Conservation (phyloP, 2,329 filamentous ascomycete species). For the Diaporthe longicolla region DNA sequence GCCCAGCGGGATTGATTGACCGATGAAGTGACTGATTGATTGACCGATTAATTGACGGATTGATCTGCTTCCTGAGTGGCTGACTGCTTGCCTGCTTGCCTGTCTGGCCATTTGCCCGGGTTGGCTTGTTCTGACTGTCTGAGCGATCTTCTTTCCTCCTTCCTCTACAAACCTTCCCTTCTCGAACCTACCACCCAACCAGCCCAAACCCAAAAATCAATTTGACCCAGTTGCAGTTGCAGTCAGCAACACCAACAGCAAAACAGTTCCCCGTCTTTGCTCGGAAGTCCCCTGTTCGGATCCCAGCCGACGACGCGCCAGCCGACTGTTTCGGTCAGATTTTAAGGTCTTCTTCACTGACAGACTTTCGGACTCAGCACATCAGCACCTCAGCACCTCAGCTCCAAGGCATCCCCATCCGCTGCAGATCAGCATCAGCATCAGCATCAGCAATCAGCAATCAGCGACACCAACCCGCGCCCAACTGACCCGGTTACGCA, state of each 20-base stretch:
- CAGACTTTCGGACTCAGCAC: slow-evolving; percentile 20
- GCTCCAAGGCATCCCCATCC: too few species aligned
- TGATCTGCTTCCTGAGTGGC: neutral
- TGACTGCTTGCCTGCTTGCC: neutral
- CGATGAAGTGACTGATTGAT: slow-evolving; percentile 17
- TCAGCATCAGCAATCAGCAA: slow-evolving; percentile 6
- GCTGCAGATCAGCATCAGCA: neutral
- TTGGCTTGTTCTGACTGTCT: neutral
- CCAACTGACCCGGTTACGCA: slow-evolving; percentile 15
- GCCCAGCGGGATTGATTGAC: slow-evolving; percentile 27
- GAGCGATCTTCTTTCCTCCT: neutral
- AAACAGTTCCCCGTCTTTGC: neutral
- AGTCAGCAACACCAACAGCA: slow-evolving; percentile 5
- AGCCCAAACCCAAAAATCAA: neutral
- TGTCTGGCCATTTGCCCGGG: neutral
- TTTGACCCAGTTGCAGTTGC: neutral
- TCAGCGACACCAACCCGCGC: neutral
- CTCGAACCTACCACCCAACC: slow-evolving; percentile 5
- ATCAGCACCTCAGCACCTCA: too few species aligned
- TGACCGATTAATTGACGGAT: slow-evolving; percentile 14
- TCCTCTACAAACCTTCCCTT: neutral
- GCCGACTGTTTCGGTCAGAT: slow-evolving; percentile 14
- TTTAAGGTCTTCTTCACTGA: slow-evolving; percentile 34
- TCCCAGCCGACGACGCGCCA: neutral
- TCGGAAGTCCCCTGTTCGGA: neutral